Percentiles rank a stretch among this genome's conserved stretches.
Evolutionary conservation across 1,284 basidiomycete genomes (phyloP).

Genomic region (Sanguinoderma infundibulare): DNA sequence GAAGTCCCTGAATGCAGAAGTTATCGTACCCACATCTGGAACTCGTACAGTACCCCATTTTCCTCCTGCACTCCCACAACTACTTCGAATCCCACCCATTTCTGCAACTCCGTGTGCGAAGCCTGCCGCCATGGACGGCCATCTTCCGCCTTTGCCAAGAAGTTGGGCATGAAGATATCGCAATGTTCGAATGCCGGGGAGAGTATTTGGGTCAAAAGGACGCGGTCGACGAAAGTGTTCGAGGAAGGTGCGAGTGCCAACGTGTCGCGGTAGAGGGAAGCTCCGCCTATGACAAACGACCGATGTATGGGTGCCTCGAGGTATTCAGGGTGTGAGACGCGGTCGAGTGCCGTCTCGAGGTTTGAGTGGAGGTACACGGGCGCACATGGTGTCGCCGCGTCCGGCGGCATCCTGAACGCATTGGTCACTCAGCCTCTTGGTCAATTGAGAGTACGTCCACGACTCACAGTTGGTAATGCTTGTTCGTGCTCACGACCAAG

Average conservation of each 20-base stretch:
- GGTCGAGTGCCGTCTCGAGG: conserved; percentile 23
- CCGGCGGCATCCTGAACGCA: conserved; percentile 20
- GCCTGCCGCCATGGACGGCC: conserved; percentile 57
- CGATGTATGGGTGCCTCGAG: conserved; percentile 44
- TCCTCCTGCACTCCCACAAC: conserved; percentile 78
- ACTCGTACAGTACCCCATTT: conserved; percentile 84
- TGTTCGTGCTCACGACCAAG: conserved; percentile 78
- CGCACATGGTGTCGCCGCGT: conserved; percentile 16
- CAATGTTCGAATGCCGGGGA: conserved; percentile 79
- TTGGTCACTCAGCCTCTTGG: conserved; percentile 2
- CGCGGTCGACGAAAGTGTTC: conserved; percentile 64
- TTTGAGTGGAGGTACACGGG: conserved; percentile 25
- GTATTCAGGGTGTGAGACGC: conserved; percentile 18
- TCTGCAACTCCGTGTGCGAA: conserved; percentile 63
- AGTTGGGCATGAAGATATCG: conserved; percentile 88
- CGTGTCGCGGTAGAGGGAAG: conserved; percentile 79
- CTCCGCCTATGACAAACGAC: conserved; percentile 90
- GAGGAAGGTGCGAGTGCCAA: conserved; percentile 48
- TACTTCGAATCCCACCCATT: conserved; percentile 84
- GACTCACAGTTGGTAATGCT: conserved; percentile 68
- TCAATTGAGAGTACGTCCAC: neutral
- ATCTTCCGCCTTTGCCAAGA: conserved; percentile 38
- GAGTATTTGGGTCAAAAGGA: conserved; percentile 87
- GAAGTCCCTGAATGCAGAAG: neutral
- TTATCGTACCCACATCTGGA: conserved; percentile 86